Evolutionary conservation across 139 green algal species (phyloP).

Genomic region (Chlorella sp.): DNA sequence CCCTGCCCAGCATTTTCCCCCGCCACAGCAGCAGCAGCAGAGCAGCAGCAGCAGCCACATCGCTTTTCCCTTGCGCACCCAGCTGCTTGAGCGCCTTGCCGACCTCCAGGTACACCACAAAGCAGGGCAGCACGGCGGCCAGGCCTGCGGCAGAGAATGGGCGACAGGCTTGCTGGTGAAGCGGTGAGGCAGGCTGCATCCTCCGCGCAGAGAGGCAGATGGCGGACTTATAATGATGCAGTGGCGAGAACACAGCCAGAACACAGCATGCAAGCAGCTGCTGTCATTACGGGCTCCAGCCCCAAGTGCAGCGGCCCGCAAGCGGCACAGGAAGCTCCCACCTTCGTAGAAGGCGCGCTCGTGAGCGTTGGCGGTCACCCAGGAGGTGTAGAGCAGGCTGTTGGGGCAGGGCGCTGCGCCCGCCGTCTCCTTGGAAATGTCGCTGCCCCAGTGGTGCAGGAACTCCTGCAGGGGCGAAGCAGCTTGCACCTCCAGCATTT

Average conservation of each 20-base stretch:
- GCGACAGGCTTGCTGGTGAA: no score
- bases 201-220: no score
- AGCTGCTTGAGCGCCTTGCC: slow-evolving; percentile 17
- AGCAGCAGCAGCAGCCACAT: no score
- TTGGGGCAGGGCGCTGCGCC: neutral
- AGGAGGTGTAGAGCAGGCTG: slow-evolving; percentile 17
- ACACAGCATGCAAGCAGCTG: no score
- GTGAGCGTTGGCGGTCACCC: slow-evolving; percentile 4
- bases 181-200: no score
- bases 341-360: slow-evolving; percentile 25
- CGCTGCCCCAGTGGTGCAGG: neutral
- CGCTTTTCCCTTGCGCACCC: neutral
- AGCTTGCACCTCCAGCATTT: no score
- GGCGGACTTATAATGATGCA: no score
- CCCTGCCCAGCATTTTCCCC: no score
- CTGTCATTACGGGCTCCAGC: no score
- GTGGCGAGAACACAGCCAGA: no score
- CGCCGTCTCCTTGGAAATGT: neutral
- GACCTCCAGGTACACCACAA: slow-evolving; percentile 33
- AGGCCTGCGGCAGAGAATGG: slow-evolving; percentile 1
- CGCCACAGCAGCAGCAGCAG: no score
- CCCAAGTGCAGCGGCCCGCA: no score
- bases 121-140: slow-evolving; percentile 38
- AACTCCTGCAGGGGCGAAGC: neutral
- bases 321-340: neutral